A percentile compares a stretch with the other conserved stretches of the same genome.
These are phyloP conservation scores for Naegleria gruberi DNA, from an alignment of 208 protist genomes.

Conservation along the genomic window DNA sequence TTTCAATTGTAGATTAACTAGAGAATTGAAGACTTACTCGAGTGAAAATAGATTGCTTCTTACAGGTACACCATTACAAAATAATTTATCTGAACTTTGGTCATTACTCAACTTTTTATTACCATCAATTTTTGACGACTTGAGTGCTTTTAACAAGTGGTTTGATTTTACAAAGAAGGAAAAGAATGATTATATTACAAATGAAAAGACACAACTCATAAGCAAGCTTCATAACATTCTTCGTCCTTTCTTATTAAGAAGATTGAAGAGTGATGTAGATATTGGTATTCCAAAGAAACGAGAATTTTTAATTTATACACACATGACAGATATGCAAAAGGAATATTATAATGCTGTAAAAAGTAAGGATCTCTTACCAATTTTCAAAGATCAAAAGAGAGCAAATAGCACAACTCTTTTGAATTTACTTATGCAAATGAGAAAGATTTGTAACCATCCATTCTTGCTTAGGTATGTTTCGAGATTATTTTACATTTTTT, in stretches of 20 bases:
- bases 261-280: conserved; percentile 86
- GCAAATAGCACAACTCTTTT: not conserved
- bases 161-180: conserved; percentile 68
- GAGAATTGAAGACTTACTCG: not conserved
- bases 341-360: conserved; percentile 33
- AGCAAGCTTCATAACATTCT: conserved; percentile 78
- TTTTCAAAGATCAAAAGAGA: conserved; percentile 20
- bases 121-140: conserved; percentile 72
- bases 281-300: conserved; percentile 72
- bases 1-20: not conserved
- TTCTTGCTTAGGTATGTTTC: conserved; percentile 43
- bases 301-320: conserved; percentile 45
- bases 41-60: conserved; percentile 82
- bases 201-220: conserved; percentile 45
- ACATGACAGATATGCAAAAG: conserved; percentile 51
- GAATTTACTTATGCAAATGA: conserved; percentile 35
- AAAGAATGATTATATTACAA: conserved; percentile 25
- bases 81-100: conserved; percentile 92
- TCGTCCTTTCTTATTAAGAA: conserved; percentile 86
- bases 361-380: conserved; percentile 6
- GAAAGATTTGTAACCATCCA: conserved; percentile 49
- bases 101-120: conserved; percentile 85
- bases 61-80: conserved; percentile 95
- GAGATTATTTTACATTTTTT: not conserved
- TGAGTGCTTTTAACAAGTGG: conserved; percentile 75